Conservation (phyloP, 2,329 filamentous ascomycete genomes). For the Pseudocercospora pini-densiflorae region DNA sequence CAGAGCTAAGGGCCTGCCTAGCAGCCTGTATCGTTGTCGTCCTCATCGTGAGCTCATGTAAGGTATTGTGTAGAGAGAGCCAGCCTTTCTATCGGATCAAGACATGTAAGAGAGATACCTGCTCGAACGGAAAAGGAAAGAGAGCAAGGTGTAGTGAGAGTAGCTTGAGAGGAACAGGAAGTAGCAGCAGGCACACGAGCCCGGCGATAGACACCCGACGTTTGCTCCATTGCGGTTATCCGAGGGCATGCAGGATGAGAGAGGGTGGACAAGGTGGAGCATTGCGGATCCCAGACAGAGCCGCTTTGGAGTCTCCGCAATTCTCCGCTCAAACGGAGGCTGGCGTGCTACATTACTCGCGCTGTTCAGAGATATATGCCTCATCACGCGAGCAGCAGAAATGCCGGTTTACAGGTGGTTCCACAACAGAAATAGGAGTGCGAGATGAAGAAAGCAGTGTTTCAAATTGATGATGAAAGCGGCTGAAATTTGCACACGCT, state of each 20-base stretch:
- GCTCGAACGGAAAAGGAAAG: neutral
- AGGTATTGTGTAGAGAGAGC: neutral
- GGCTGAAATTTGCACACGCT: neutral
- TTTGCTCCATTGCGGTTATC: slow-evolving; percentile 10
- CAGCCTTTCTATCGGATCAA: neutral
- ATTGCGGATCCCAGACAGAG: neutral
- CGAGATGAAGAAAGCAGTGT: neutral
- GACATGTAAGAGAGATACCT: neutral
- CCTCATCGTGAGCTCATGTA: slow-evolving; percentile 20
- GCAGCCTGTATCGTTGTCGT: slow-evolving; percentile 22
- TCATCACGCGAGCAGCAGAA: neutral
- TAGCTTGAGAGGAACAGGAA: slow-evolving; percentile 12
- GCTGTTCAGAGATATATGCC: neutral
- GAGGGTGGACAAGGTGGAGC: neutral
- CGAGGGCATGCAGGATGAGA: neutral
- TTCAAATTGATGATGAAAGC: neutral
- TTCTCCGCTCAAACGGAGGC: neutral
- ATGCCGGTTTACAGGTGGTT: neutral
- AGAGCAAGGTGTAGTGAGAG: neutral
- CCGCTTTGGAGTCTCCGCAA: slow-evolving; percentile 1
- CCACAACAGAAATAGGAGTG: no score
- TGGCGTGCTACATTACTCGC: slow-evolving; percentile 4
- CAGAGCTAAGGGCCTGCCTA: slow-evolving; percentile 25
- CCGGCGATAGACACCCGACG: neutral
- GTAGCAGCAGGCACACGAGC: slow-evolving; percentile 12